Percentiles rank a stretch among this genome's conserved stretches.
Conservation (phyloP, 2,329 filamentous ascomycete species). For the Aureobasidium sp. region DNA sequence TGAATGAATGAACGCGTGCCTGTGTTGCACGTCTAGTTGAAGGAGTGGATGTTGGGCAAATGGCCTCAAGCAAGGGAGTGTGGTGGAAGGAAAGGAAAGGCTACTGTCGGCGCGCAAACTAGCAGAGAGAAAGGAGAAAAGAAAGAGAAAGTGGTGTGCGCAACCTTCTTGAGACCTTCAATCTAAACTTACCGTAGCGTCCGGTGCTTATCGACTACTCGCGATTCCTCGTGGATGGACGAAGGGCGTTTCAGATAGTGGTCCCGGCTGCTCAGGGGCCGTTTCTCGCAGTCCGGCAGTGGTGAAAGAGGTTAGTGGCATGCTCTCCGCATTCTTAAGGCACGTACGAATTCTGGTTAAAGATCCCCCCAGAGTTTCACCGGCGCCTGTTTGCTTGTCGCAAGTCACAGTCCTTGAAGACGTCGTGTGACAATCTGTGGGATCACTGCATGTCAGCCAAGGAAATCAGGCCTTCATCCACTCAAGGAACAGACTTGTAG, state of each 20-base stretch:
- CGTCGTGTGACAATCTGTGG: neutral
- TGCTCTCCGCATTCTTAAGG: conserved; percentile 6
- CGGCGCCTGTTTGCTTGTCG: conserved; percentile 1
- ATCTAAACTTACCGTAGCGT: neutral
- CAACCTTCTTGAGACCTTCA: conserved; percentile 2
- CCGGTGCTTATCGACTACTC: neutral
- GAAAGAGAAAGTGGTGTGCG: conserved; percentile 7
- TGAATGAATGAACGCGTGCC: conserved; percentile 7
- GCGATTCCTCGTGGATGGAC: neutral
- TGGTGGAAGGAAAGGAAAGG: neutral
- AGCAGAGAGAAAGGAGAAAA: neutral
- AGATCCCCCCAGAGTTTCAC: neutral
- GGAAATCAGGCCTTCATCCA: neutral
- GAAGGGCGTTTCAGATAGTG: conserved; percentile 1
- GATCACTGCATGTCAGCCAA: neutral
- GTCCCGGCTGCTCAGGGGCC: conserved; percentile 7
- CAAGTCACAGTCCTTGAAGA: neutral
- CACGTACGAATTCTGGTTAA: neutral
- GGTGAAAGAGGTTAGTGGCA: conserved; percentile 5
- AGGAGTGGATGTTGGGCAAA: conserved; percentile 1
- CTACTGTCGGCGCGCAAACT: neutral
- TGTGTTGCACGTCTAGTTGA: conserved; percentile 4
- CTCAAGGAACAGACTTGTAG: neutral
- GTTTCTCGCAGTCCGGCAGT: conserved; percentile 1
- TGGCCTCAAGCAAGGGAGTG: conserved; percentile 6